Base-by-base conservation (phyloP, 2,329 filamentous ascomycete genomes). In the Fusarium duplospermum region DNA sequence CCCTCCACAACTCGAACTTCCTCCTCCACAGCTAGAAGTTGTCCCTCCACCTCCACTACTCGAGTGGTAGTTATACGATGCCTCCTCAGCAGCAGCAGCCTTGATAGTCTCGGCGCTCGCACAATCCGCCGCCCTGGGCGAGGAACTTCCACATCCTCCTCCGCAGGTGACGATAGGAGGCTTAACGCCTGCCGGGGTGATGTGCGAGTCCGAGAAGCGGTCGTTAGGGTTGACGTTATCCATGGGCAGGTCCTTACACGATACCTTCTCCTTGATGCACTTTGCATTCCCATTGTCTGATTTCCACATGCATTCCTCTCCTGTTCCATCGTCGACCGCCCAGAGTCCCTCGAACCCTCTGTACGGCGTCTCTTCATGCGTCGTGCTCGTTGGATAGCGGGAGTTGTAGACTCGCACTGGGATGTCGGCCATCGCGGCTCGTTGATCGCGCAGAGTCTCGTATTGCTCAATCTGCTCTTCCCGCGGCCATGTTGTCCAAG, bases 401-500 rank as follows among this genome's bases (percentile, higher is more conserved):
- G 40, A 50, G 24, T 50, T 47, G 57, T 66, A 63, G 14, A 24
- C 50, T 2, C 22, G 16, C 8, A 27, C 11, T 20, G 63, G 60
- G 6, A 76, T 18, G 14, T 76, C 73, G 2, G 73, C 56, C 22
- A 76, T 31, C 4, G 36, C 69, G 5, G 58, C 42, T 14, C 73
- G 73, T 11, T 62, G 61, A 2, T 76, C 69, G 9, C 73, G 73
- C 14, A 76, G 62, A 9, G 58, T 56, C 61, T 80, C 78, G 42
- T 80, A 80, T 3, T 70, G 71, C 11, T 72, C 40, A 18, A 79
- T 45, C 33, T 78, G 69, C 36, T 69, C 66, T 10, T 45, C 47
- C 0, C 68, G 74, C 18, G 70, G 62, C 47, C 75, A 64, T 4
- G 66, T 67, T 24, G 76, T 74, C 79, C 79, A 81, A 4, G 76